A percentile compares a stretch with the other conserved stretches of the same genome.
phyloP scores from a whole-genome alignment of 305 asterid genomes.

The Plantago coronopus region DNA sequence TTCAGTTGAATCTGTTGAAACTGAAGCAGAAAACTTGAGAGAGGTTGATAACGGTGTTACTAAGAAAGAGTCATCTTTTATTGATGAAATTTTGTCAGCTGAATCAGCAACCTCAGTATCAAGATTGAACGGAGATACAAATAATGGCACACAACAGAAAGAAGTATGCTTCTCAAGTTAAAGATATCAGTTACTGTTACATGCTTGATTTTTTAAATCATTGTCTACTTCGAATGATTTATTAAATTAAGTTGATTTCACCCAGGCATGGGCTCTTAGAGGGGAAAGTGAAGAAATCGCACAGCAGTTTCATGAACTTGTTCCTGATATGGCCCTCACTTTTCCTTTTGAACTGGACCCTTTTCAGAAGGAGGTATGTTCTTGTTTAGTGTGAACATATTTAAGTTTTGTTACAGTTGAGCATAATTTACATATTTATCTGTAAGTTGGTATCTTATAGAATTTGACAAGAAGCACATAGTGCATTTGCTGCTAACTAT shows the following conservation, averaged over 20 bases:
- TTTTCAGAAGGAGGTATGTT: constrained; percentile 89
- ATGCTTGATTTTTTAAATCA: constrained; percentile 1
- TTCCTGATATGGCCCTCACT: constrained; percentile 91
- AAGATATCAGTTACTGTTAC: constrained; percentile 6
- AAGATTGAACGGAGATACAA: constrained; percentile 42
- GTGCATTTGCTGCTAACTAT: not conserved
- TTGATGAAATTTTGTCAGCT: constrained; percentile 74
- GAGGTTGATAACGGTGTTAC: constrained; percentile 34
- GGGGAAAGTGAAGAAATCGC: constrained; percentile 63
- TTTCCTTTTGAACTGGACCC: constrained; percentile 95
- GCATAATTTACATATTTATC: constrained; percentile 7
- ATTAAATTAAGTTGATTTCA: constrained; percentile 19
- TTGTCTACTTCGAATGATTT: not conserved
- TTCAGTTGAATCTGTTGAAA: constrained; percentile 39
- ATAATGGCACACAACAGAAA: constrained; percentile 44
- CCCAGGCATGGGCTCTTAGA: constrained; percentile 73
- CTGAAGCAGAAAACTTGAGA: constrained; percentile 35
- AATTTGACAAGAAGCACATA: not conserved
- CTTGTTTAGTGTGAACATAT: constrained; percentile 20
- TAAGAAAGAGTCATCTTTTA: constrained; percentile 41
- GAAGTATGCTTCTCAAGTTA: constrained; percentile 39
- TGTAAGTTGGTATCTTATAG: not conserved
- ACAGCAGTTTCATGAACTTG: constrained; percentile 68
- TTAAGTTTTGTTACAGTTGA: constrained; percentile 13
- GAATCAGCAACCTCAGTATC: constrained; percentile 40